Conservation (phyloP, 768 basidiomycete genomes). For the Mycena chlorophos region DNA sequence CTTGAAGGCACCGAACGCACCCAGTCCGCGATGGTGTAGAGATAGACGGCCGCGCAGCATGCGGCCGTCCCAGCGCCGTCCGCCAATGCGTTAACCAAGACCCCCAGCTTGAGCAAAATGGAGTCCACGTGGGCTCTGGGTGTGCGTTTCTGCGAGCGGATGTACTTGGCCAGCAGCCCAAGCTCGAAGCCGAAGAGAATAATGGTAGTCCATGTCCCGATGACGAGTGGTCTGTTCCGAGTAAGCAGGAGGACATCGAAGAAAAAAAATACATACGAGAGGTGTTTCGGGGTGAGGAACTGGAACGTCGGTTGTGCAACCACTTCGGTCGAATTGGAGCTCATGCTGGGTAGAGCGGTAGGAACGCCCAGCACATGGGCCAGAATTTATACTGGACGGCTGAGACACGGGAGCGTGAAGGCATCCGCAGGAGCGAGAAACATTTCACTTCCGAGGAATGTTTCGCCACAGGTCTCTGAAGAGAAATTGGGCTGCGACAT, state of each 20-base stretch:
- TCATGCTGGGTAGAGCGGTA: neutral
- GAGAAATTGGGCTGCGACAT: too few species aligned
- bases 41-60: conserved; percentile 9
- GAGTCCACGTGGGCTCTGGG: conserved; percentile 3
- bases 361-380: too few species aligned
- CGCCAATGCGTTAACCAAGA: conserved; percentile 5
- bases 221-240: conserved; percentile 3
- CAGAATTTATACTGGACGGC: too few species aligned
- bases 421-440: too few species aligned
- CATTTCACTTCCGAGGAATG: too few species aligned
- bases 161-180: conserved; percentile 4
- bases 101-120: conserved; percentile 10
- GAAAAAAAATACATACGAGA: neutral
- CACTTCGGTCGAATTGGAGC: conserved; percentile 6
- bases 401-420: too few species aligned
- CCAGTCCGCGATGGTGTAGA: conserved; percentile 6
- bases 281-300: conserved; percentile 7
- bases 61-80: conserved; percentile 10
- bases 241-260: neutral
- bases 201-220: conserved; percentile 7
- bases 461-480: too few species aligned
- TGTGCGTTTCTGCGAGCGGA: conserved; percentile 3
- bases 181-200: conserved; percentile 6
- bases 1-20: neutral
- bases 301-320: too few species aligned